Evolutionary conservation across 2,329 filamentous ascomycete genomes (phyloP).

Genomic region (Curvularia eragrostidis): DNA sequence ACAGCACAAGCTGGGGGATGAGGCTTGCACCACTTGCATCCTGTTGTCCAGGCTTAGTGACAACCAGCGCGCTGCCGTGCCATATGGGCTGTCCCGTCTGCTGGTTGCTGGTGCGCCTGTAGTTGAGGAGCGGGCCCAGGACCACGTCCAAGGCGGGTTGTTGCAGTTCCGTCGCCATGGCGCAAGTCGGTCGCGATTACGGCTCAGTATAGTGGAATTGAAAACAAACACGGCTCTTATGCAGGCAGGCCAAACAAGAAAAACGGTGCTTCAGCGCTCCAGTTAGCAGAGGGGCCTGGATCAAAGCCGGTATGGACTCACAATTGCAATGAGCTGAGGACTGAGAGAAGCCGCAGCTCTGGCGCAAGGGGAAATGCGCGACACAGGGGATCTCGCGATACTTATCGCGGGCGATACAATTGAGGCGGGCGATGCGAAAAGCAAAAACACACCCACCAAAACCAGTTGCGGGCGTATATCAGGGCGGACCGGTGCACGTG

Average conservation of each 20-base stretch:
- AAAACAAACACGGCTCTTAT: neutral
- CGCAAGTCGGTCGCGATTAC: conserved; percentile 4
- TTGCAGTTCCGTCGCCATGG: conserved; percentile 9
- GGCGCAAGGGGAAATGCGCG: conserved; percentile 11
- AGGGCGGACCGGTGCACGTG: neutral
- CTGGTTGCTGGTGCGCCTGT: conserved; percentile 71
- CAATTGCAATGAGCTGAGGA: conserved; percentile 24
- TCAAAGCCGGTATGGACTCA: conserved; percentile 15
- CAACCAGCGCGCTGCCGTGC: conserved; percentile 86
- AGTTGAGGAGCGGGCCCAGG: conserved; percentile 79
- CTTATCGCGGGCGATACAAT: conserved; percentile 5
- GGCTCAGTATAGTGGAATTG: neutral
- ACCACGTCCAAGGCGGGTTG: conserved; percentile 61
- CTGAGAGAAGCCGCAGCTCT: conserved; percentile 11
- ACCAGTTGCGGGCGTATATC: neutral
- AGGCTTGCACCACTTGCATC: conserved; percentile 4
- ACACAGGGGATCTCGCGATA: conserved; percentile 8
- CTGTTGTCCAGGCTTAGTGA: conserved; percentile 73
- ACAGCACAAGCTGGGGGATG: conserved; percentile 66
- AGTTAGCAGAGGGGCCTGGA: conserved; percentile 21
- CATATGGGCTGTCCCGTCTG: conserved; percentile 61
- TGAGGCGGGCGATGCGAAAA: neutral
- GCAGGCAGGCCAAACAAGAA: conserved; percentile 6
- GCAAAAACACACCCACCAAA: neutral
- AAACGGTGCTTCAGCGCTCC: conserved; percentile 6